Base-by-base conservation (phyloP, 2,329 filamentous ascomycete genomes). In the Penicillium polonicum region DNA sequence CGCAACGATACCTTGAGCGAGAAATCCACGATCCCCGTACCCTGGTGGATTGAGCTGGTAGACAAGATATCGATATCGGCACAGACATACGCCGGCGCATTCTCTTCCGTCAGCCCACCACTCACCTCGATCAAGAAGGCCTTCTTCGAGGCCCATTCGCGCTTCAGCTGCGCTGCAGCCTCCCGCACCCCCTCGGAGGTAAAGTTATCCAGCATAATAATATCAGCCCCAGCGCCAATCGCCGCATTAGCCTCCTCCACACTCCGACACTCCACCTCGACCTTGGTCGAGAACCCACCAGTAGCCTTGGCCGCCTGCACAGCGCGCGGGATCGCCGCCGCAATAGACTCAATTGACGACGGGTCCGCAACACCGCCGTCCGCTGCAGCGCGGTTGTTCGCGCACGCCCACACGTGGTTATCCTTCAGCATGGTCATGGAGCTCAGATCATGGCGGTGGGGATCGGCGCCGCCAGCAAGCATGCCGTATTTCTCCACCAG, bases 351-450 rank as follows among this genome's bases (percentile, higher is more conserved):
- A 19, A 60, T 60, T n/a, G 58, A 61, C 19, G 52, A 44, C 2
- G 58, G 27, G n/a, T 60, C 55, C 12, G 50, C 38, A 21, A 51
- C 60, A n/a, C 64, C 61, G 0, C 63, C 65, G 42, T 66, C 64
- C 2, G 52, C 60, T 12, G 65, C 67, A 7, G 68, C 64, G 6
- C 65, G 57, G 58, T 77, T 76, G 54, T 77, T 74, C 49, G 88
- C 88, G 53, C 89, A 88, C 61, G 91, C 91, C 89, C 93, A 97
- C 57, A 99, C 88, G 77, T 99, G 94, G 77, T 99, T 99, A 77
- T 99, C 94, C 80, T 99, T 99, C 64, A 99, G 83, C 94, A 99
- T 99, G 56, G 92, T 92, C 94, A 99, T 97, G 63, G 88, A 85
- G 73, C 87, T 90, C 56, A 99, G 81, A 74, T 99, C 94, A 77